Evolutionary conservation across 306 rosid genomes (phyloP).

Genomic region (Trifolium subterraneum): DNA sequence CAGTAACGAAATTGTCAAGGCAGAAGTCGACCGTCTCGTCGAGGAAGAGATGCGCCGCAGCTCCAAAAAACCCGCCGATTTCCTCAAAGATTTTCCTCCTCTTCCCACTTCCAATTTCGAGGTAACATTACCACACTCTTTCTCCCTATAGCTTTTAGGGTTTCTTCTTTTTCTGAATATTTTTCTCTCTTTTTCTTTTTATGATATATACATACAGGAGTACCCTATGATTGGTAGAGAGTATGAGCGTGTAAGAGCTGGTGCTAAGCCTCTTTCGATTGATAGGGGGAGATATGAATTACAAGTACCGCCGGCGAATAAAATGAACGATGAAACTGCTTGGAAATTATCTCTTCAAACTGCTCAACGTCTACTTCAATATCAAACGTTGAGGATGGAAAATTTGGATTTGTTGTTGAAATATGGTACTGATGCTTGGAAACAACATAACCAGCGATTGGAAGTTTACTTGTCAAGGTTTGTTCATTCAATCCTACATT

Average conservation of each 20-base stretch:
- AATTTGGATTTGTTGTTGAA: constrained; percentile 84
- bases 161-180: background rate
- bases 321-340: constrained; percentile 83
- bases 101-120: constrained; percentile 68
- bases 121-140: constrained; percentile 44
- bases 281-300: constrained; percentile 73
- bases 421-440: constrained; percentile 90
- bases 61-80: constrained; percentile 79
- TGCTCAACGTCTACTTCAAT: constrained; percentile 76
- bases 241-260: constrained; percentile 90
- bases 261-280: constrained; percentile 71
- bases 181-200: too few relatives aligned
- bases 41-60: constrained; percentile 97
- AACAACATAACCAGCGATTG: constrained; percentile 76
- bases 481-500: constrained; percentile 8
- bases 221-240: constrained; percentile 91
- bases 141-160: background rate
- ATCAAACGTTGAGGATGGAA: constrained; percentile 82
- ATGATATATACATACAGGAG: constrained; percentile 47
- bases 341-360: constrained; percentile 82
- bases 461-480: constrained; percentile 81
- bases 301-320: constrained; percentile 62
- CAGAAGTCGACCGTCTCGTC: constrained; percentile 83
- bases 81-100: constrained; percentile 94
- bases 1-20: constrained; percentile 67